Percentiles rank a stretch among this genome's conserved stretches.
Conservation (phyloP, 108 stramenopile genomes). For the Conticribra weissflogii region DNA sequence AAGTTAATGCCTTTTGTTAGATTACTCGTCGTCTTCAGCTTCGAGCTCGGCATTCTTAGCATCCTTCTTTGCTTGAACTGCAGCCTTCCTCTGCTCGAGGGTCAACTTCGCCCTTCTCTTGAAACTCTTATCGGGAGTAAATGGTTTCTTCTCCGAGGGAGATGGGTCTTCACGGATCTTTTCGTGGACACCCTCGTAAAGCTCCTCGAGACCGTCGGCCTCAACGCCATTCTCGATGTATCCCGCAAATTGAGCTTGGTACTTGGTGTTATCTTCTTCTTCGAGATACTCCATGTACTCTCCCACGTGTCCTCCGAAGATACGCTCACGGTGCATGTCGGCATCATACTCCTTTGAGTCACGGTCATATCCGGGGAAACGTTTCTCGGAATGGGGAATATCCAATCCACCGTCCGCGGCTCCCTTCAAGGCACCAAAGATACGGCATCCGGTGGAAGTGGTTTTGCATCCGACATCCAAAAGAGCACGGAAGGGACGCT, state of each 20-base stretch:
- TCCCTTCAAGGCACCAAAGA: conserved; percentile 99
- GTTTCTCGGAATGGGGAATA: conserved; percentile 97
- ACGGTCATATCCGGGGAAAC: conserved; percentile 99
- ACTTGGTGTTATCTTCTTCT: conserved; percentile 97
- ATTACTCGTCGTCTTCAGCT: conserved; percentile 79
- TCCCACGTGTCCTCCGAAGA: conserved; percentile 96
- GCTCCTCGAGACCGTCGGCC: conserved; percentile 89
- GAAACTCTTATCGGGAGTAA: conserved; percentile 91
- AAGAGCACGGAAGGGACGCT: conserved; percentile 95
- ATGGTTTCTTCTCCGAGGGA: conserved; percentile 82
- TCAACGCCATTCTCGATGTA: conserved; percentile 83
- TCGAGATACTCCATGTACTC: conserved; percentile 98
- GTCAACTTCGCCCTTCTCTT: conserved; percentile 92
- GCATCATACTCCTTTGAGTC: conserved; percentile 98
- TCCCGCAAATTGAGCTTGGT: conserved; percentile 86
- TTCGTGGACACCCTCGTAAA: conserved; percentile 92
- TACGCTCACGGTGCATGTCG: conserved; percentile 96
- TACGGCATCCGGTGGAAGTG: conserved; percentile 95
- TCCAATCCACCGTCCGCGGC: conserved; percentile 98
- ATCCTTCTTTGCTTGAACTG: conserved; percentile 94
- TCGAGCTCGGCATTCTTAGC: conserved; percentile 90
- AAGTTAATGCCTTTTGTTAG: conserved; percentile 1
- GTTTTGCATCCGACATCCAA: conserved; percentile 96
- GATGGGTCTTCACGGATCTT: conserved; percentile 97
- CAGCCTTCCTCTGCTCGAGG: conserved; percentile 93